These are phyloP conservation scores for Aureobasidium subglaciale DNA, from an alignment of 2,329 filamentous ascomycete genomes.

Conservation along the genomic window DNA sequence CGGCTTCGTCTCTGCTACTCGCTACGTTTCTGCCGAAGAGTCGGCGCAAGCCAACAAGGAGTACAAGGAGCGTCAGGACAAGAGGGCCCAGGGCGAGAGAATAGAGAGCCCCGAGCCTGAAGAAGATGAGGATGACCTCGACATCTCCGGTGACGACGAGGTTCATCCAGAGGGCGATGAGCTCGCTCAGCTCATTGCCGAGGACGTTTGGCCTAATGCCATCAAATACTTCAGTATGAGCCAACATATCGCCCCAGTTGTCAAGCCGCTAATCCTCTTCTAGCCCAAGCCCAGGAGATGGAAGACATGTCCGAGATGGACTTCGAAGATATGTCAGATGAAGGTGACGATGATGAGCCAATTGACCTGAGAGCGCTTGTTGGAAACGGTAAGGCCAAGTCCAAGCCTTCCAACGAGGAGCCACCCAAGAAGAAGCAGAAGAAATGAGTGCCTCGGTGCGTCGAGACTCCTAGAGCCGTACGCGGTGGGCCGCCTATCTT, in stretches of 20 bases:
- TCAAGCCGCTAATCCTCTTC: neutral
- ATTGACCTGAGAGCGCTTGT: slow-evolving; percentile 42
- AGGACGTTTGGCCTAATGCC: slow-evolving; percentile 83
- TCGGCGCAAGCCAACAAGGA: slow-evolving; percentile 54
- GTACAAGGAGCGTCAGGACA: slow-evolving; percentile 51
- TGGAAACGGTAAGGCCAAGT: slow-evolving; percentile 35
- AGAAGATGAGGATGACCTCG: slow-evolving; percentile 50
- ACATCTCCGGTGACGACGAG: slow-evolving; percentile 64
- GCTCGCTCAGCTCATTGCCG: slow-evolving; percentile 69
- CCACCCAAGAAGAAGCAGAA: slow-evolving; percentile 35
- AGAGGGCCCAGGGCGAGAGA: slow-evolving; percentile 34
- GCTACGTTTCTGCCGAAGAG: slow-evolving; percentile 66
- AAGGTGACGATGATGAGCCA: slow-evolving; percentile 48
- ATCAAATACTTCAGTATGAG: slow-evolving; percentile 84
- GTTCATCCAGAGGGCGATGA: slow-evolving; percentile 85
- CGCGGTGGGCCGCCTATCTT: too few relatives aligned
- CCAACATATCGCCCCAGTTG: neutral
- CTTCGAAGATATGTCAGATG: slow-evolving; percentile 46
- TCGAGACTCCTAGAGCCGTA: too few relatives aligned
- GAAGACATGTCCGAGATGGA: slow-evolving; percentile 43
- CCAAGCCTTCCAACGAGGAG: slow-evolving; percentile 25
- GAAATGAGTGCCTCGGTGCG: slow-evolving; percentile 21
- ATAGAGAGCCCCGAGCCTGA: slow-evolving; percentile 43
- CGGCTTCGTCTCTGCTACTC: slow-evolving; percentile 59
- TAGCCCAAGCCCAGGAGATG: slow-evolving; percentile 57